A percentile compares a stretch with the other conserved stretches of the same genome.
Evolutionary conservation across 805 yeast genomes (phyloP).

Genomic region (Candida broadrunensis): DNA sequence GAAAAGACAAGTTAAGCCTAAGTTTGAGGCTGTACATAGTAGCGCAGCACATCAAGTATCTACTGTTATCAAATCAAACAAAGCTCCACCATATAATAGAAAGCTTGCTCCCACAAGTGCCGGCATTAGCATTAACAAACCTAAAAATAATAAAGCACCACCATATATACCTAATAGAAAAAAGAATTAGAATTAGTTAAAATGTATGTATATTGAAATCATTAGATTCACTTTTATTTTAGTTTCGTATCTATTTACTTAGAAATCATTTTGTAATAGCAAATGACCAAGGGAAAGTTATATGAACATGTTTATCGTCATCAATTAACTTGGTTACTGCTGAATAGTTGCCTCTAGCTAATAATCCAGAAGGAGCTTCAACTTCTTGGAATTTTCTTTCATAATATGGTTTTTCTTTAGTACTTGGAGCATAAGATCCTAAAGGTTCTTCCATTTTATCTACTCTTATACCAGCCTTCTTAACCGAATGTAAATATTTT

Average conservation of each 20-base stretch:
- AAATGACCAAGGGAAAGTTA: slow-evolving; percentile 81
- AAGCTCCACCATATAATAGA: no score
- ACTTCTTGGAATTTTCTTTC: slow-evolving; percentile 54
- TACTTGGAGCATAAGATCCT: slow-evolving; percentile 90
- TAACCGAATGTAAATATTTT: slow-evolving; percentile 78
- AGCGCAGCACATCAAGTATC: no score
- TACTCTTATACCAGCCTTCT: slow-evolving; percentile 83
- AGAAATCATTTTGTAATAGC: slow-evolving; percentile 59
- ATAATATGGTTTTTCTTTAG: slow-evolving; percentile 74
- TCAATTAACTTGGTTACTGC: slow-evolving; percentile 82
- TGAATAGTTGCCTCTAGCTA: slow-evolving; percentile 83
- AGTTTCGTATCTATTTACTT: no score
- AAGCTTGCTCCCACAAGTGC: no score
- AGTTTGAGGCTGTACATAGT: background rate
- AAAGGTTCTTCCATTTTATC: slow-evolving; percentile 84
- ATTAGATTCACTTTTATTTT: no score
- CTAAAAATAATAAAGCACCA: slow-evolving; percentile 22
- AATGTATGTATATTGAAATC: background rate
- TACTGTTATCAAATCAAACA: no score
- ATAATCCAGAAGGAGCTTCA: slow-evolving; percentile 87
- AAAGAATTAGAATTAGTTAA: background rate
- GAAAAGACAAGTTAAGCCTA: background rate
- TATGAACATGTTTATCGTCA: slow-evolving; percentile 75
- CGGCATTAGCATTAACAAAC: background rate
- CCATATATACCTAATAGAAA: slow-evolving; percentile 28